These are phyloP conservation scores for Dittrichia graveolens DNA, from an alignment of 129 eudicot species.

Conservation along the genomic window DNA sequence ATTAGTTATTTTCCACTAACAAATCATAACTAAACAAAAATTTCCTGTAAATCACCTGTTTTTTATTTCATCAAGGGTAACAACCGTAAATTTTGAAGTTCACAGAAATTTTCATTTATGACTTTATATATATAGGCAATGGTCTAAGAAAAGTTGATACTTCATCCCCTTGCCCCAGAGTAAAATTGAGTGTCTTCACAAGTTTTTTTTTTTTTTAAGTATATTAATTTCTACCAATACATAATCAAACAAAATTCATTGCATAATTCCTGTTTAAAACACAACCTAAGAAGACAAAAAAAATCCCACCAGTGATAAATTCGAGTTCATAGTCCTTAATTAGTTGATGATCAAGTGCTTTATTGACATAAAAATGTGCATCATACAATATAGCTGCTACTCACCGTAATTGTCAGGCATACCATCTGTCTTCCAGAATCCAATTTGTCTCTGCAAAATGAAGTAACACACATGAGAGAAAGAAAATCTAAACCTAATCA, in stretches of 20 bases:
- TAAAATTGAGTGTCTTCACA: no score
- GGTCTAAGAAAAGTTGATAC: no score
- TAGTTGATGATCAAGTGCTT: no score
- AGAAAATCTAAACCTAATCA: neutral
- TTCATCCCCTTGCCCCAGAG: neutral
- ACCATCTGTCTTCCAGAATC: constrained; percentile 70
- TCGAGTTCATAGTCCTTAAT: no score
- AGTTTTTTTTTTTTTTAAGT: no score
- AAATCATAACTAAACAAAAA: neutral
- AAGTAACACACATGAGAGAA: constrained; percentile 26
- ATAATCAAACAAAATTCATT: neutral
- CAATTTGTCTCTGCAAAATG: constrained; percentile 68
- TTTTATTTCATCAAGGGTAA: neutral
- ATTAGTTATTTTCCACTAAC: neutral
- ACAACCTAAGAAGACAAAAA: neutral
- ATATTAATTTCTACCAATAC: no score
- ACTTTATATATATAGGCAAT: no score
- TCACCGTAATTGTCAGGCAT: constrained; percentile 51
- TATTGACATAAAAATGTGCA: no score
- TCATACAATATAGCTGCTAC: no score
- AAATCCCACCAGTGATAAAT: no score
- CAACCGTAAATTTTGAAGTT: neutral
- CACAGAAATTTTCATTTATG: neutral
- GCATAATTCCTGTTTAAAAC: neutral
- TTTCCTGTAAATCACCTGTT: no score